Evolutionary conservation across 129 eudicot genomes (phyloP), one percentile per base, ranked within the genome.

Genomic region (Heracleum sosnowskyi): DNA sequence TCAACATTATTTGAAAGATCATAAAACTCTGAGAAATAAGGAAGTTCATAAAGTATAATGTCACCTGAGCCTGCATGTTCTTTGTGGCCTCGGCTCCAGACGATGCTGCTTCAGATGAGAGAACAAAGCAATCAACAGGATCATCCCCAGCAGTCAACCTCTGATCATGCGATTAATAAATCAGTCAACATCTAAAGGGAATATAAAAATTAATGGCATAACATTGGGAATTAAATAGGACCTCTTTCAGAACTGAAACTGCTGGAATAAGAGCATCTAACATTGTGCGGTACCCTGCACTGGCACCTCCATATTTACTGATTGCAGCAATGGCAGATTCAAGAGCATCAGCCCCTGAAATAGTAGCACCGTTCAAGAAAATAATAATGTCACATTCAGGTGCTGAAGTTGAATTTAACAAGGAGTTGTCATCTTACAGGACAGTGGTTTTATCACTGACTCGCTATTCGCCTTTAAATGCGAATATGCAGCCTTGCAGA

Each of bases 211-310:
- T 22, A 15, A 63, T 4, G 24, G 51, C 13, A 53, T 29, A 39
- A 44, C 22, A 49, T 24, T 49, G 44, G 49, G 12, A 9, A 28
- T 75, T 37, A 51, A 46, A 66, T 29, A 73, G 51, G 37, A 91
- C 98, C 98, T 94, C 91, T 86, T 79, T 90, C 45, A 94, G 93
- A 80, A 86, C 81, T 9, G 78, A 78, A 33, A 84, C 83, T 66
- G 97, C 98, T 68, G 98, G 97, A 79, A 94, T 90, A 81, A 94
- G 96, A 68, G 97, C 97, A 76, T 94, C 98, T 80, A 94, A 74
- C 80, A 94, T 77, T 74, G 98, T 94, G 70, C 98, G 97, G 75
- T 94, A 94, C 76, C 98, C 98, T 8, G 89, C 89, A 76, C 86
- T 88, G 63, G 98, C 98, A 69, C 98, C 98, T 44, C 98, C 98